Evolutionary conservation across 352 stramenopile species (phyloP).

Genomic region (Globisporangium recalcitrans): DNA sequence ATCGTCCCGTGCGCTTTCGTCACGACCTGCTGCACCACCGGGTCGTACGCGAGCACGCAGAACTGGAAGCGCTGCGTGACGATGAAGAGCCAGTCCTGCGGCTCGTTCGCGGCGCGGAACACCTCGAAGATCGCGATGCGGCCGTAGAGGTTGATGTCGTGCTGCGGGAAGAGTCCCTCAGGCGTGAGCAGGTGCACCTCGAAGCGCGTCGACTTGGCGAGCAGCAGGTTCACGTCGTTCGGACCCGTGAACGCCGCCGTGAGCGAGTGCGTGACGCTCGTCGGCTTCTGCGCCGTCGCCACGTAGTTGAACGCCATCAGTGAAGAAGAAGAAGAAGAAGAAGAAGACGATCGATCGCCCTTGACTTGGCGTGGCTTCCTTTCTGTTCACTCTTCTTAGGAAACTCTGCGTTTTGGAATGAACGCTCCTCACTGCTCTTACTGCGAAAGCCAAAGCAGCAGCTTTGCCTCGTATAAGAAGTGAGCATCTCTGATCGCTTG

Average conservation of each 20-base stretch:
- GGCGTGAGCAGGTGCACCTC: constrained; percentile 85
- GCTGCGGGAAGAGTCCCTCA: constrained; percentile 80
- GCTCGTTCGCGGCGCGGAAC: constrained; percentile 68
- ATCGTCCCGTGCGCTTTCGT: constrained; percentile 86
- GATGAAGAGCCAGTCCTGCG: constrained; percentile 85
- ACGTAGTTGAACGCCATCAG: constrained; percentile 90
- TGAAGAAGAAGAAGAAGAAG: too few relatives aligned
- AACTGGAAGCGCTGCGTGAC: constrained; percentile 90
- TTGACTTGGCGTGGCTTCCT: not conserved
- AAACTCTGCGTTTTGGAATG: too few relatives aligned
- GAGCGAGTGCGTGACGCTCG: constrained; percentile 90
- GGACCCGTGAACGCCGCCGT: constrained; percentile 86
- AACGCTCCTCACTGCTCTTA: too few relatives aligned
- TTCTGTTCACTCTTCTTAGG: constrained; percentile 1
- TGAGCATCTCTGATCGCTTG: too few relatives aligned
- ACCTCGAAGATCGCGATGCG: constrained; percentile 86
- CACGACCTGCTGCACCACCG: constrained; percentile 56
- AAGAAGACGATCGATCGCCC: not conserved
- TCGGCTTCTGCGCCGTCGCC: constrained; percentile 91
- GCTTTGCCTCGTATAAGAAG: too few relatives aligned
- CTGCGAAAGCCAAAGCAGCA: too few relatives aligned
- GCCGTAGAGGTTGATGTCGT: constrained; percentile 85
- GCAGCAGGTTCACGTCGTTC: constrained; percentile 87
- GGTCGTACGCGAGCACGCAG: constrained; percentile 84
- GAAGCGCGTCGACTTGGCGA: constrained; percentile 86